Percentiles rank a stretch among this genome's conserved stretches.
These are phyloP conservation scores for Kandelia obovata DNA, from an alignment of 345 rosid species.

Conservation along the genomic window DNA sequence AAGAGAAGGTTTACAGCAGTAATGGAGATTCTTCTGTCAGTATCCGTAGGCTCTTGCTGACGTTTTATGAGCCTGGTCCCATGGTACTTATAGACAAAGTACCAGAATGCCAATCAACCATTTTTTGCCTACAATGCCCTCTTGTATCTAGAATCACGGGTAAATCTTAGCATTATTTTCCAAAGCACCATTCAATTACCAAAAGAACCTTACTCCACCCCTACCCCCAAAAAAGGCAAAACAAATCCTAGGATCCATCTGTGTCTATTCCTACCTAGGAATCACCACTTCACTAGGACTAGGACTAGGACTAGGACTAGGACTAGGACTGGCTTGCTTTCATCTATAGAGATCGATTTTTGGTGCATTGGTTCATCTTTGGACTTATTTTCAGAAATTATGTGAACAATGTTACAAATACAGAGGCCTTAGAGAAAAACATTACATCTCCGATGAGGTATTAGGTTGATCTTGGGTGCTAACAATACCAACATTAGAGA, in stretches of 20 bases:
- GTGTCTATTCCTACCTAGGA: constrained; percentile 17
- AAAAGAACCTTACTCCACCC: constrained; percentile 20
- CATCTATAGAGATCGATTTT: not conserved
- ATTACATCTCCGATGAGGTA: too few relatives aligned
- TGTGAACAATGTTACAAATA: too few relatives aligned
- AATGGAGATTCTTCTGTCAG: constrained; percentile 66
- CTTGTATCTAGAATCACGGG: constrained; percentile 4
- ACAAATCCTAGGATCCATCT: constrained; percentile 21
- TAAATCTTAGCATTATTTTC: constrained; percentile 5
- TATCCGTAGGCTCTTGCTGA: constrained; percentile 39
- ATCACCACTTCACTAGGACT: constrained; percentile 17
- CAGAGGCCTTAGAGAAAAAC: too few relatives aligned
- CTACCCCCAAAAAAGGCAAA: not conserved
- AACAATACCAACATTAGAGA: too few relatives aligned
- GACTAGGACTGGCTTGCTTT: constrained; percentile 22
- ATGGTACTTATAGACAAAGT: constrained; percentile 37
- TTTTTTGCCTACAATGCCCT: constrained; percentile 22
- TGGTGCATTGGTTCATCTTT: not conserved
- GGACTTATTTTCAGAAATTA: too few relatives aligned
- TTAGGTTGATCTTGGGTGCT: too few relatives aligned
- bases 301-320: constrained; percentile 27
- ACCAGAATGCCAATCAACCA: constrained; percentile 26
- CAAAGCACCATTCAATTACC: not conserved
- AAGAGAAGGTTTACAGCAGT: constrained; percentile 46
- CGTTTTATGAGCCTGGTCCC: constrained; percentile 38